Conservation (phyloP, 306 rosid species). For the Acacia crassicarpa region DNA sequence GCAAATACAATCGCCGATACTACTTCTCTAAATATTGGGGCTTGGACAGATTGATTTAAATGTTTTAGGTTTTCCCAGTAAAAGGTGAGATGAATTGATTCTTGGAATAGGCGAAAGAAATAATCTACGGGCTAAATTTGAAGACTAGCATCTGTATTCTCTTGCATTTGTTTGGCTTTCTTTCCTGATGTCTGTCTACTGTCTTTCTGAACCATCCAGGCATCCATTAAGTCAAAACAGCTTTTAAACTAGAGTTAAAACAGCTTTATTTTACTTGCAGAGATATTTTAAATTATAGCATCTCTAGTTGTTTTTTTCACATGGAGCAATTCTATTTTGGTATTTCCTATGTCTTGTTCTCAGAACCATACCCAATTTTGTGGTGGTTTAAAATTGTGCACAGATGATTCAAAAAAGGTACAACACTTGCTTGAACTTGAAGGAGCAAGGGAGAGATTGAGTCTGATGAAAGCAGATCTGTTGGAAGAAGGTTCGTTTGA, state of each 20-base stretch:
- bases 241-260: not conserved
- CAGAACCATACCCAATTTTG: not conserved
- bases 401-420: not conserved
- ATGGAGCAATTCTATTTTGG: not conserved
- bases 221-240: not conserved
- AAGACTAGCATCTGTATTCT: too few relatives aligned
- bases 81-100: too few relatives aligned
- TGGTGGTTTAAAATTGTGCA: not conserved
- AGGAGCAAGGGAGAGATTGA: not conserved
- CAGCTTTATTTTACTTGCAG: too few relatives aligned
- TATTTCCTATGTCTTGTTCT: not conserved
- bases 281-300: too few relatives aligned
- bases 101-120: too few relatives aligned
- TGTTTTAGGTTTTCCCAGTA: not conserved
- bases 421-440: not conserved
- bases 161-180: not conserved
- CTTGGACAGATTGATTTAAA: not conserved
- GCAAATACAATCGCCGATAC: not conserved
- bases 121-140: too few relatives aligned
- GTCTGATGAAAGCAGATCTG: not conserved
- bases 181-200: not conserved
- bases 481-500: not conserved
- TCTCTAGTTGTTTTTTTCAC: not conserved
- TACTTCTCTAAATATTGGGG: too few relatives aligned
- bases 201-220: not conserved